Base-by-base conservation (phyloP, 2,329 filamentous ascomycete genomes). In the Ophiostoma tasmaniense region DNA sequence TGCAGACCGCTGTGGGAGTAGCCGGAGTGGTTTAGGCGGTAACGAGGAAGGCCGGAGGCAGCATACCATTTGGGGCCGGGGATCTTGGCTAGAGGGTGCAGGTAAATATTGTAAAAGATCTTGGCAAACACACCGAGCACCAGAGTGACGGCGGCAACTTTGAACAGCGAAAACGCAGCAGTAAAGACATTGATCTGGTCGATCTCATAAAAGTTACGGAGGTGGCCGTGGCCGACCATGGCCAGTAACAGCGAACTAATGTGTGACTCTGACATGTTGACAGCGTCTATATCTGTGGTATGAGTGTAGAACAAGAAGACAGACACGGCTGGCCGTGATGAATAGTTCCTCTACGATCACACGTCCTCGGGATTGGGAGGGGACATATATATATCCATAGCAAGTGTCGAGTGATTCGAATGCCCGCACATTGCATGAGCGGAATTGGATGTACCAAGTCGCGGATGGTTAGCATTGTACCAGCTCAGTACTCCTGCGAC, bases 51-150 rank as follows among this genome's bases (percentile, higher is more conserved):
- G 17, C 73, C 71, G 1, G 73, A 73, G 25, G 71, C 74, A 71
- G 73, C 73, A 69, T 74, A 73, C 66, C 73, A 70, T 69, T 72
- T 72, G 3, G 78, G 78, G 0, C 78, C 77, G 1, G 78, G 77
- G 37, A 75, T 76, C 20, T 68, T 68, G 8, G 71, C 68, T 11
- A 79, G 75, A 1, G 78, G 78, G 69, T 79, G 78, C 39, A 71
- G 64, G 39, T 67, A 71, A 0, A 69, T 11, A 35, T 71, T 71
- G 70, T 71, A 71, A 35, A 71, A 3, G 17, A 66, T 37, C n/a
- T 42, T 55, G 33, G 66, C 66, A n/a, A 68, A 13, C 25, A 64
- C 20, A 33, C 61, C 68, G 42, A 59, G 25, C 45, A 69, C 6
- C 42, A 59, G n/a, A n/a, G 61, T 64, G 33, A 7, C 20, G 20